Evolutionary conservation across 805 yeast species (phyloP), one percentile per base, ranked within the genome.

Genomic region (Metschnikowia koreensis): DNA sequence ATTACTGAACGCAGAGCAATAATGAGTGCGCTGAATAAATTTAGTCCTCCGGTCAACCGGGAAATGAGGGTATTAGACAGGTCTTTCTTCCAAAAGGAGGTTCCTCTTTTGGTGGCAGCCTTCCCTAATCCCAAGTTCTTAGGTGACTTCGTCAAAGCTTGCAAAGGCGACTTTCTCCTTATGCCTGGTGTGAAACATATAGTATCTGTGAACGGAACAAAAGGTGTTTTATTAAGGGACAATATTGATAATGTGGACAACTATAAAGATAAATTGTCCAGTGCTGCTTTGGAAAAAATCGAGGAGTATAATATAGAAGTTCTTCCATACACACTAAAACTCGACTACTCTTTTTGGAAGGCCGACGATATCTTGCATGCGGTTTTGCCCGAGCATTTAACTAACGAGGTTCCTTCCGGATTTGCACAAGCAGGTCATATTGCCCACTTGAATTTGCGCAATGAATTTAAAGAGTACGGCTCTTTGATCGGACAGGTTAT

Each of bases 391-490:
- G 86, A 81, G 42, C 75, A 82, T 16, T 67, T 83, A 17, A 68
- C 81, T 7, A 84, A 80, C 40, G 96, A 90, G 51, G 75, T 86
- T 8, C 99, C 99, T 0, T 77, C 94, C 0, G 96, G 98, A 0
- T 94, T 88, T 66, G 89, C 98, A 0, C 82, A 84, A 37, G 96
- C 96, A 0, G 99, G 99, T 0, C 98, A 94, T 69, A 80, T 94
- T 52, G 99, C 98, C 0, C 99, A 94, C 68, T 69, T 96, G 63
- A 94, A 94, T 62, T 68, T 94, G 40, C 76, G 91, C 42, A 87
- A 86, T 39, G 94, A 89, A 63, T 94, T 85, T 70, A 84, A 89
- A 63, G 96, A 96, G 1, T 93, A 78, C 64, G 92, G 87, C 44
- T 57, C 72, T 1, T 65, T 94, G 16, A 94, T 96, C 53, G 99